A percentile compares a stretch with the other conserved stretches of the same genome.
phyloP scores from a whole-genome alignment of 1,284 basidiomycete genomes.

The Grifola frondosa region DNA sequence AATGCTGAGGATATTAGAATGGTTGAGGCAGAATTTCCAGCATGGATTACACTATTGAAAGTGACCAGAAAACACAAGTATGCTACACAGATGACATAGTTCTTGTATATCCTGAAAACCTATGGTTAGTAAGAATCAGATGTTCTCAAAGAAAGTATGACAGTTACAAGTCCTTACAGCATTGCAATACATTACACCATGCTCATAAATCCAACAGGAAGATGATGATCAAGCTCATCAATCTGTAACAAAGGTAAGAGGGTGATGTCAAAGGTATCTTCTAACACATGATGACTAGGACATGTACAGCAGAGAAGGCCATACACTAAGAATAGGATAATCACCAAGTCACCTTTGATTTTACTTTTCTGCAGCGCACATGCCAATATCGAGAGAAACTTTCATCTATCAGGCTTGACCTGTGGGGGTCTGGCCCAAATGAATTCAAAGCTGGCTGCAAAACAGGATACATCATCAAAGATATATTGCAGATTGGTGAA shows the following conservation, averaged over 20 bases:
- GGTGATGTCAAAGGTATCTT: too few relatives aligned
- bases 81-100: constrained; percentile 24
- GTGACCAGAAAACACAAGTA: constrained; percentile 38
- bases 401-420: constrained; percentile 3
- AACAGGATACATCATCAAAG: background rate
- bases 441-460: background rate
- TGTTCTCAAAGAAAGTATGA: background rate
- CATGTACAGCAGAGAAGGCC: constrained; percentile 5
- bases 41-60: constrained; percentile 34
- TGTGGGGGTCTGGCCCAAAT: background rate
- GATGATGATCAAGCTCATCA: constrained; percentile 22
- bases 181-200: constrained; percentile 24
- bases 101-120: constrained; percentile 26
- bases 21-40: constrained; percentile 28
- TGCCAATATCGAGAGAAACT: constrained; percentile 11
- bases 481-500: background rate
- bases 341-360: constrained; percentile 14
- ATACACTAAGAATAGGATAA: constrained; percentile 11
- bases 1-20: constrained; percentile 38
- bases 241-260: constrained; percentile 27
- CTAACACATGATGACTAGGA: too few relatives aligned
- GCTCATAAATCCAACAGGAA: constrained; percentile 26
- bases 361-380: constrained; percentile 10
- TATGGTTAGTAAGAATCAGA: constrained; percentile 20
- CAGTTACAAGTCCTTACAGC: constrained; percentile 4